These are phyloP conservation scores for Cubamyces sp. DNA, from an alignment of 768 basidiomycete genomes.

Conservation along the genomic window DNA sequence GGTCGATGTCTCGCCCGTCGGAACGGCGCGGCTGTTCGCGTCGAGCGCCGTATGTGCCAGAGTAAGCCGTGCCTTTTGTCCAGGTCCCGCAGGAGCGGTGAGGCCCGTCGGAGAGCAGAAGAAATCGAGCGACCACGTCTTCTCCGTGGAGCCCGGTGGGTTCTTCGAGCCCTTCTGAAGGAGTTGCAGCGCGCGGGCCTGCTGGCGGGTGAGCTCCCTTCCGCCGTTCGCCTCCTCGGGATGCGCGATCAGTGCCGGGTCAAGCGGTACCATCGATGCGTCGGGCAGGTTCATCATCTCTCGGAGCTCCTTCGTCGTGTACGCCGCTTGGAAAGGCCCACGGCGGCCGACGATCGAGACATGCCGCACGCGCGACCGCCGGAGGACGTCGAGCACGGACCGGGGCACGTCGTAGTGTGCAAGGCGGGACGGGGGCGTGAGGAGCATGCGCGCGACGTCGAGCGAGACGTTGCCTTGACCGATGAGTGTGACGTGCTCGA, in stretches of 20 bases:
- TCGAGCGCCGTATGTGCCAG: slow-evolving; percentile 68
- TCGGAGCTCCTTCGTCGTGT: slow-evolving; percentile 90
- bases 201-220: slow-evolving; percentile 57
- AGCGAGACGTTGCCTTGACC: slow-evolving; percentile 96
- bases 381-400: slow-evolving; percentile 69
- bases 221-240: slow-evolving; percentile 31
- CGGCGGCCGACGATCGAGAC: slow-evolving; percentile 86
- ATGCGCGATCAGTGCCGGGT: slow-evolving; percentile 45
- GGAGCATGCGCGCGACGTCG: slow-evolving; percentile 88
- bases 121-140: slow-evolving; percentile 84
- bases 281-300: slow-evolving; percentile 73
- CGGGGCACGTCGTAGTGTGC: slow-evolving; percentile 78
- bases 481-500: slow-evolving; percentile 78
- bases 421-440: slow-evolving; percentile 68
- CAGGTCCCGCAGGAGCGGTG: slow-evolving; percentile 33
- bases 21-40: slow-evolving; percentile 50
- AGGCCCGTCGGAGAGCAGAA: slow-evolving; percentile 71
- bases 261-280: slow-evolving; percentile 68
- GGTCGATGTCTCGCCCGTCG: slow-evolving; percentile 56
- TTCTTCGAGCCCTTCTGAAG: slow-evolving; percentile 66
- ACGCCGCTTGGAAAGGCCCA: slow-evolving; percentile 87
- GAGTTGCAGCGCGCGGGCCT: slow-evolving; percentile 67
- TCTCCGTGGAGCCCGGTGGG: slow-evolving; percentile 50
- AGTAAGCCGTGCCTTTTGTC: slow-evolving; percentile 42
- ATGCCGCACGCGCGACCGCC: slow-evolving; percentile 63